Evolutionary conservation across 2,329 filamentous ascomycete genomes (phyloP).

Genomic region (Neofusicoccum umdonicola): DNA sequence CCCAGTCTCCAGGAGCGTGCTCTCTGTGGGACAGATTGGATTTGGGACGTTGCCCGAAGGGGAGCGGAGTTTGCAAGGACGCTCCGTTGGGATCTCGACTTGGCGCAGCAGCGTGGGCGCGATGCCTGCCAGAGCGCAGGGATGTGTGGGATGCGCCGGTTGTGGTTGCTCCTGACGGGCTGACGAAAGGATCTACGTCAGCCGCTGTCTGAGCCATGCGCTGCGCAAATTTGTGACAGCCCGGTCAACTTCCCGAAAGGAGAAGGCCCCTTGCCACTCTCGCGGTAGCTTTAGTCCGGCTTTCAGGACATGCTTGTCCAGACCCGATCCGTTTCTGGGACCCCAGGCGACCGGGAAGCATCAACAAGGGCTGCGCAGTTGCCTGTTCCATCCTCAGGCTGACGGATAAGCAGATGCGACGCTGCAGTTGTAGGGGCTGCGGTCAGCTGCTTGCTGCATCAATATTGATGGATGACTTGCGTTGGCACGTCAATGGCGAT

Average conservation of each 20-base stretch:
- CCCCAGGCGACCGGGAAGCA: not conserved
- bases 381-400: conserved; percentile 2
- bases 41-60: conserved; percentile 8
- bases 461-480: conserved; percentile 14
- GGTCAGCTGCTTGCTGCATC: conserved; percentile 11
- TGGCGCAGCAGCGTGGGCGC: conserved; percentile 1
- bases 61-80: conserved; percentile 11
- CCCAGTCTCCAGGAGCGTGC: conserved; percentile 6
- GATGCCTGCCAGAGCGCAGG: conserved; percentile 2
- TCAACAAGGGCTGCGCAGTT: not conserved
- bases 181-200: conserved; percentile 19
- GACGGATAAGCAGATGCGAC: conserved; percentile 10
- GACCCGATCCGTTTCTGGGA: conserved; percentile 3
- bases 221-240: conserved; percentile 19
- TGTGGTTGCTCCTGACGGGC: conserved; percentile 16
- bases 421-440: not conserved
- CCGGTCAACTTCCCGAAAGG: conserved; percentile 7
- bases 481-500: conserved; percentile 10
- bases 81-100: conserved; percentile 10
- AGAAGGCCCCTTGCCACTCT: conserved; percentile 13
- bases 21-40: conserved; percentile 10
- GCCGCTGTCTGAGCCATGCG: conserved; percentile 16
- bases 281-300: conserved; percentile 10
- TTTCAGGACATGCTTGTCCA: conserved; percentile 6
- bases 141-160: conserved; percentile 9